A percentile compares a stretch with the other conserved stretches of the same genome.
These are phyloP conservation scores for Oryza meridionalis DNA, from an alignment of 176 grass and related monocot genomes.

Conservation along the genomic window DNA sequence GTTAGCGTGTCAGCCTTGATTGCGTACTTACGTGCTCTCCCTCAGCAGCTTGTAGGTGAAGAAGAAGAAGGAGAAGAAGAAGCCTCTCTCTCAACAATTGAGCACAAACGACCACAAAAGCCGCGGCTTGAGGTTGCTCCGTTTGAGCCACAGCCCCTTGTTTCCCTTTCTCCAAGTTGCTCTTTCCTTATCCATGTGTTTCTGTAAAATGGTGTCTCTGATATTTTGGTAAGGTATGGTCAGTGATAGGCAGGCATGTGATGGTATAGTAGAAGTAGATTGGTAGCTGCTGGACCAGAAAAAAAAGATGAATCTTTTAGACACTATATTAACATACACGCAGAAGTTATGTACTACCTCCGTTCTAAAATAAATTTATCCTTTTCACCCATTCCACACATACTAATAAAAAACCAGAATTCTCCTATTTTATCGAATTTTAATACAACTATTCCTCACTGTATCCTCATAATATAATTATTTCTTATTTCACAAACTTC, in stretches of 20 bases:
- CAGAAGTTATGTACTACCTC: no score
- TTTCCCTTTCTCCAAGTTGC: neutral
- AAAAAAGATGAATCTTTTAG: neutral
- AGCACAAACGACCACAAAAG: neutral
- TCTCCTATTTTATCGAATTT: no score
- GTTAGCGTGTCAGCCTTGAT: neutral
- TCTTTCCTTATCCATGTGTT: neutral
- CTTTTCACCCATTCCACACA: no score
- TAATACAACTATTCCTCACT: no score
- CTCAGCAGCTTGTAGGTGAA: neutral
- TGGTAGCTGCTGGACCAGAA: neutral
- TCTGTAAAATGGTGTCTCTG: neutral
- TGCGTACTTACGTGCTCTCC: neutral
- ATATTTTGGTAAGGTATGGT: neutral
- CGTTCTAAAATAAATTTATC: no score
- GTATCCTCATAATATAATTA: no score
- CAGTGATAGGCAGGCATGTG: neutral
- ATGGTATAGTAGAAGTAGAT: neutral
- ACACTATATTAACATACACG: neutral
- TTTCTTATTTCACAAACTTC: no score
- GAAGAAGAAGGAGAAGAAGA: neutral
- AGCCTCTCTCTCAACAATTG: neutral
- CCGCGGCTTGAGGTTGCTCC: neutral
- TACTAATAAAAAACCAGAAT: no score
- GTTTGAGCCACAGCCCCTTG: neutral